Evolutionary conservation across 129 eudicot species (phyloP).

Genomic region (Lonicera japonica): DNA sequence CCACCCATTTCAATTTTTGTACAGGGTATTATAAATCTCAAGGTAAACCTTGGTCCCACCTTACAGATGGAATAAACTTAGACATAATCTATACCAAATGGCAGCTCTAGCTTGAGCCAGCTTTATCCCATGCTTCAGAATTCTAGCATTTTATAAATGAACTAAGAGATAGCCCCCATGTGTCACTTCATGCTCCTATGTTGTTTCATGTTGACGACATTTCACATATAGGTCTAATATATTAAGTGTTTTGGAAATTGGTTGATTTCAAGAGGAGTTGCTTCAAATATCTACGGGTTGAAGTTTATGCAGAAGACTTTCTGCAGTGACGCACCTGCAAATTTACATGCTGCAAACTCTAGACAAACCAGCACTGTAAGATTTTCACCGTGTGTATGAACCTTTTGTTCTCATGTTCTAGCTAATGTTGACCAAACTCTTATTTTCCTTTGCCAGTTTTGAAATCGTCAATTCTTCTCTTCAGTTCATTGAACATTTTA

Average conservation of each 20-base stretch:
- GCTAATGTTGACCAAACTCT: no score
- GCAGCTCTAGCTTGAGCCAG: no score
- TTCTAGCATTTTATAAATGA: no score
- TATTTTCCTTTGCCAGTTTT: neutral
- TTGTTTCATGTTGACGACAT: no score
- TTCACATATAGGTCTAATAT: no score
- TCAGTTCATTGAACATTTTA: constrained; percentile 1
- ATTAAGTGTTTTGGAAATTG: constrained; percentile 17
- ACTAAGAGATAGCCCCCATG: neutral
- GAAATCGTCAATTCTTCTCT: neutral
- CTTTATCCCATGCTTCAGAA: no score
- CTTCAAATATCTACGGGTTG: constrained; percentile 17
- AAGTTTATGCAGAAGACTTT: constrained; percentile 38
- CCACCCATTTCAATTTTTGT: no score
- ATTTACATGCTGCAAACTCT: constrained; percentile 18
- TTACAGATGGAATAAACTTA: no score
- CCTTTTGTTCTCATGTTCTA: constrained; percentile 6
- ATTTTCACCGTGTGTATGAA: neutral
- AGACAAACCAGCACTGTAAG: constrained; percentile 31
- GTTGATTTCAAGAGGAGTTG: constrained; percentile 37
- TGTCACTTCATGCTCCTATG: neutral
- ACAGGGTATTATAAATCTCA: no score
- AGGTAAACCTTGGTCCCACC: no score
- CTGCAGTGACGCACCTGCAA: constrained; percentile 25
- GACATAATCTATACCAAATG: no score